Evolutionary conservation across 2,329 filamentous ascomycete species (phyloP), one percentile per base, ranked within the genome.

Genomic region (Pseudogymnoascus verrucosus): DNA sequence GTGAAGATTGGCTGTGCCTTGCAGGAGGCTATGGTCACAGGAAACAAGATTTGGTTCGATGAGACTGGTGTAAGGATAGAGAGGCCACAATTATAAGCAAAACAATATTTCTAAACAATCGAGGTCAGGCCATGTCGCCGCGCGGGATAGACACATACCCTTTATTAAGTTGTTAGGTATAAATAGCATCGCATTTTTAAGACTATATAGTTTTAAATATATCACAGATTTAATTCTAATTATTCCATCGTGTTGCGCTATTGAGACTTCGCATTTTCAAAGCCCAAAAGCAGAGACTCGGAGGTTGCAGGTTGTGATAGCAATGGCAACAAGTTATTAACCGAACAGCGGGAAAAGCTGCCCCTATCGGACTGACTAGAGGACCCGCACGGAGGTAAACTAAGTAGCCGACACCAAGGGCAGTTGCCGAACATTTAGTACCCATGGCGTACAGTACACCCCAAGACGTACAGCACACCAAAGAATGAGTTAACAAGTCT

Each of bases 1-100:
- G 78, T 89, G 10, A 77, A 78, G 70, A 87, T 88, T 72, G 86
- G 83, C 0, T 78, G 78, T 36, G 82, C 82, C 4, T 71, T 86
- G 66, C 83, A 86, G 71, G 80, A 85, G 69, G 77, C 78, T 16
- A 72, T 86, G 72, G 77, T 82, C 60, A 78, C 75, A 0, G 82
- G 79, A 5, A 76, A 78, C 70, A 83, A 83, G 74, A 81, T 86
- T 28, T 77, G 76, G 62, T 88, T 88, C 68, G 80, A 85, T 69
- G 78, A 82, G 71, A 73, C 72, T 40, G 83, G 84, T 4, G 51
- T 36, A 21, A 76, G 74, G 23, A 61, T 61, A 14, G 57, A 54
- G 19, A 31, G 37, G 47, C 5, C 37, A 40, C 37, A 40, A n/a
- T 40, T 40, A 40, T 40, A 40, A 40, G 37, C 37, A 40, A 40